phyloP scores from a whole-genome alignment of 164 flowering plant genomes.

The Saururus chinensis region DNA sequence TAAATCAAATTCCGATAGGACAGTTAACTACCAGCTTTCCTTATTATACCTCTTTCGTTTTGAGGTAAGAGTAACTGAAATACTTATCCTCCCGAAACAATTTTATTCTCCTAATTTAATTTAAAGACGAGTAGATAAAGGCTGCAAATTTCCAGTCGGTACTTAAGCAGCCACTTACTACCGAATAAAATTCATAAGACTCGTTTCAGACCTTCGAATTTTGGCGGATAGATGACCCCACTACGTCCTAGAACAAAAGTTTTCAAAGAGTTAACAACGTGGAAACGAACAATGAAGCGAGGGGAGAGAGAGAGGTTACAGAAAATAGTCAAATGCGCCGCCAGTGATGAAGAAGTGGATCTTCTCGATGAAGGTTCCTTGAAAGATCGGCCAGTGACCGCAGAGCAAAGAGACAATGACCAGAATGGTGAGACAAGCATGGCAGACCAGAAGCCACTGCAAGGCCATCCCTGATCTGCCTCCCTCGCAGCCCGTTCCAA shows the following conservation, averaged over 20 bases:
- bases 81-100: too few relatives aligned
- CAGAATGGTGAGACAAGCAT: slow-evolving; percentile 46
- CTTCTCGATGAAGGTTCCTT: slow-evolving; percentile 57
- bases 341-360: slow-evolving; percentile 66
- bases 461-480: slow-evolving; percentile 32
- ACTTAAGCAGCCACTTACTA: too few relatives aligned
- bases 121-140: not conserved
- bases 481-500: not conserved
- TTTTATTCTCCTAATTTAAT: not conserved
- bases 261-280: not conserved
- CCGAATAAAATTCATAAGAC: too few relatives aligned
- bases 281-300: not conserved
- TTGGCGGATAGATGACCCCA: too few relatives aligned
- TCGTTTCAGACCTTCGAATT: too few relatives aligned
- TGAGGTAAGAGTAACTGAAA: too few relatives aligned
- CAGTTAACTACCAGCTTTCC: too few relatives aligned
- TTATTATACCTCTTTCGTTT: too few relatives aligned
- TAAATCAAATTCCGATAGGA: too few relatives aligned
- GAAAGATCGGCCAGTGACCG: slow-evolving; percentile 91
- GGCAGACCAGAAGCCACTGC: slow-evolving; percentile 68
- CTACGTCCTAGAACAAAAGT: not conserved
- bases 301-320: slow-evolving; percentile 23
- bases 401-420: slow-evolving; percentile 73
- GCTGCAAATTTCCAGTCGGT: not conserved
- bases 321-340: slow-evolving; percentile 76